phyloP scores from a whole-genome alignment of 345 rosid genomes.

The Hevea brasiliensis region DNA sequence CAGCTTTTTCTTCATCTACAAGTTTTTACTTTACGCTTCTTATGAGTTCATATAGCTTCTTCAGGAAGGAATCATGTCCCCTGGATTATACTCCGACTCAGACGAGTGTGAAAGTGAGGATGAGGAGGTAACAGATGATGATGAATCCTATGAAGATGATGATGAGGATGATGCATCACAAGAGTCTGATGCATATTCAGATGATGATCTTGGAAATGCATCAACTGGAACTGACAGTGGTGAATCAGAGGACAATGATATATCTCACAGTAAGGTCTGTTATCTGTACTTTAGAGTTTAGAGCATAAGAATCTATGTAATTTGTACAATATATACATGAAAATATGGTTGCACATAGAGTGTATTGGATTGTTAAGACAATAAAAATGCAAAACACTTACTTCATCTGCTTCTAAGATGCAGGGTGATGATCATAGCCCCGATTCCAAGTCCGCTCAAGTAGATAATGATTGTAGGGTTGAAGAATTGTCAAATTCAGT shows the following conservation, averaged over 20 bases:
- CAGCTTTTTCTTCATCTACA: neutral
- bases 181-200: constrained; percentile 56
- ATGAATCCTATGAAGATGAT: constrained; percentile 73
- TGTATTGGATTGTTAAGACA: neutral
- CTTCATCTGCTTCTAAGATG: constrained; percentile 19
- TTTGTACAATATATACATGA: no score
- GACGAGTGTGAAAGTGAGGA: constrained; percentile 80
- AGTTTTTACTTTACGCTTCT: constrained; percentile 10
- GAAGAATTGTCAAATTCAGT: constrained; percentile 37
- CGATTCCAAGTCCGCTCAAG: constrained; percentile 41
- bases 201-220: constrained; percentile 52
- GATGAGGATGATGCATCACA: constrained; percentile 43
- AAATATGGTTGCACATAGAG: neutral
- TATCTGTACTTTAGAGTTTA: constrained; percentile 24
- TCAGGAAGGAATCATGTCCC: constrained; percentile 78
- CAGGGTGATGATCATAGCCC: constrained; percentile 48
- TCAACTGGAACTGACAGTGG: constrained; percentile 48
- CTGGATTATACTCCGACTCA: constrained; percentile 77
- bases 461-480: constrained; percentile 24
- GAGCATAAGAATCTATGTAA: constrained; percentile 2
- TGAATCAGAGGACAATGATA: constrained; percentile 43
- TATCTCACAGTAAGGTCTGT: constrained; percentile 47
- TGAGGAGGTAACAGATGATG: constrained; percentile 83
- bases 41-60: constrained; percentile 30
- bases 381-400: neutral